Evolutionary conservation across 2,329 filamentous ascomycete genomes (phyloP).

Genomic region (Apiospora malaysiana): DNA sequence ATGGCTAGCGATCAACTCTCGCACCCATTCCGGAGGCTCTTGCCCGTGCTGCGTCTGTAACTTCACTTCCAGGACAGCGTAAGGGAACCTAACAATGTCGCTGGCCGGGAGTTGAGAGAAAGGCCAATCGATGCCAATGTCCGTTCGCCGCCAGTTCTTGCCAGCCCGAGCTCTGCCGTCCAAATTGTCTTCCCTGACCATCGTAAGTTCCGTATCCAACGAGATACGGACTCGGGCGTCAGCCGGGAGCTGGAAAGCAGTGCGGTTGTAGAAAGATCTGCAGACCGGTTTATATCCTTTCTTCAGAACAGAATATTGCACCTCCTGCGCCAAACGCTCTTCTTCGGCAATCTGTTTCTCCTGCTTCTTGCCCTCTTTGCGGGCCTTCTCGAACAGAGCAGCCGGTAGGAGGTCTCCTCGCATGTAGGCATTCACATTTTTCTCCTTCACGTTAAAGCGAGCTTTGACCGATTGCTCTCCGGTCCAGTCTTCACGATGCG

Average conservation of each 20-base stretch:
- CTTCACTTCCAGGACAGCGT: conserved; percentile 96
- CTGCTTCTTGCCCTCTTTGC: conserved; percentile 93
- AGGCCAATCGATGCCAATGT: conserved; percentile 95
- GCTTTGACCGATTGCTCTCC: conserved; percentile 99
- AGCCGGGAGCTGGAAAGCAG: conserved; percentile 94
- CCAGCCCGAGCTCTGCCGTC: conserved; percentile 79
- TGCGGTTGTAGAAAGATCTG: conserved; percentile 96
- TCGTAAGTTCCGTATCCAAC: conserved; percentile 92
- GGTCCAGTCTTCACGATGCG: conserved; percentile 98
- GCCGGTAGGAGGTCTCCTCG: conserved; percentile 82
- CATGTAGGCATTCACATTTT: conserved; percentile 93
- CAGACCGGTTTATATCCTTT: conserved; percentile 88
- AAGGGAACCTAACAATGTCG: conserved; percentile 91
- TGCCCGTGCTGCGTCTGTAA: conserved; percentile 95
- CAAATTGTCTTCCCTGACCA: conserved; percentile 94
- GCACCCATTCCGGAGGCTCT: conserved; percentile 95
- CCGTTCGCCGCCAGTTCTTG: conserved; percentile 94
- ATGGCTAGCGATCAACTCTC: conserved; percentile 89
- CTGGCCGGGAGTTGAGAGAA: conserved; percentile 86
- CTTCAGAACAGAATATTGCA: conserved; percentile 91
- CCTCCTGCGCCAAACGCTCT: conserved; percentile 86
- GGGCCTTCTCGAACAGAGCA: conserved; percentile 93
- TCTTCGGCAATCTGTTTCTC: conserved; percentile 90
- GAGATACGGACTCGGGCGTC: conserved; percentile 97
- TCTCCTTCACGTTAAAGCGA: conserved; percentile 93